Evolutionary conservation across 805 yeast genomes (phyloP).

Genomic region (Lipomyces starkeyi): DNA sequence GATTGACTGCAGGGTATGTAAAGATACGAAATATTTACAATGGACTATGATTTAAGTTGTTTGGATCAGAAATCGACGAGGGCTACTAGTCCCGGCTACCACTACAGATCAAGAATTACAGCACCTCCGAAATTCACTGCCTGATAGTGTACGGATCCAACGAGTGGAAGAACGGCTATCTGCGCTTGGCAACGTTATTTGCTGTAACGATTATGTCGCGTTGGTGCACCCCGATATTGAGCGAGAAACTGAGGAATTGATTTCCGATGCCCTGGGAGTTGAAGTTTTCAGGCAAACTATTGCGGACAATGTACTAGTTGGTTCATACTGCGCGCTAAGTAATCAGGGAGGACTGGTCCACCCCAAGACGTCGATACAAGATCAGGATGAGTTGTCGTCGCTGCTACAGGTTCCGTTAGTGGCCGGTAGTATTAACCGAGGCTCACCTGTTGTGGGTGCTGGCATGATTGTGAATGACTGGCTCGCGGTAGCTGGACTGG

Average conservation of each 20-base stretch:
- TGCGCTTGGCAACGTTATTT: constrained; percentile 96
- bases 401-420: constrained; percentile 95
- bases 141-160: constrained; percentile 93
- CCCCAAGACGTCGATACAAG: constrained; percentile 96
- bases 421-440: constrained; percentile 98
- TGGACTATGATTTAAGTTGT: background rate
- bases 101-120: constrained; percentile 98
- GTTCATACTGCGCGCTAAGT: constrained; percentile 91
- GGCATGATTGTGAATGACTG: constrained; percentile 99
- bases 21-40: background rate
- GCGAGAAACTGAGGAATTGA: constrained; percentile 97
- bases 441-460: constrained; percentile 96
- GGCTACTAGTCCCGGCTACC: constrained; percentile 93
- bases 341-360: constrained; percentile 99
- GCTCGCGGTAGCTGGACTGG: constrained; percentile 95
- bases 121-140: constrained; percentile 95
- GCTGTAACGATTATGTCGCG: constrained; percentile 99
- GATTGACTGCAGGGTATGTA: constrained; percentile 77
- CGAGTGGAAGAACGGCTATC: constrained; percentile 97
- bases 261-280: constrained; percentile 97
- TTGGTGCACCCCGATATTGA: constrained; percentile 99
- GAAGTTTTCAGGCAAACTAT: constrained; percentile 99
- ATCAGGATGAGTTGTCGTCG: constrained; percentile 96
- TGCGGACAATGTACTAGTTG: constrained; percentile 97
- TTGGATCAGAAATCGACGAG: constrained; percentile 84